Evolutionary conservation across 2,329 filamentous ascomycete genomes (phyloP).

Genomic region (Clarireedia monteithiana): DNA sequence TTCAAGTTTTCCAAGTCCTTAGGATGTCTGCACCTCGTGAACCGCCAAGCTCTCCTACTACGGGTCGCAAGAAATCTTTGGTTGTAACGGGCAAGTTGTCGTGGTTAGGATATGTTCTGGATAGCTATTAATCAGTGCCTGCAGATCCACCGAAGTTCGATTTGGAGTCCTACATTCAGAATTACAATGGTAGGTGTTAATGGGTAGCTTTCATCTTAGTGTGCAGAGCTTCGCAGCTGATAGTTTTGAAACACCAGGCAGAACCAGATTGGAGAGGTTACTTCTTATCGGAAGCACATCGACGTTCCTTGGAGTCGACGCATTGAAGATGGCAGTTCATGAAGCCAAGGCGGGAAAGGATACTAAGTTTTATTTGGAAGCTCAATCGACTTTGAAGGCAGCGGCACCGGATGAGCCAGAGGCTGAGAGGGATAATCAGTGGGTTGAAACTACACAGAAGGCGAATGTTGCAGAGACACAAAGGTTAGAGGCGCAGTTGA

Average conservation of each 20-base stretch:
- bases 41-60: constrained; percentile 8
- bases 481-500: constrained; percentile 76
- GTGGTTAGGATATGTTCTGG: neutral
- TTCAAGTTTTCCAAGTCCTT: neutral
- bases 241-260: constrained; percentile 44
- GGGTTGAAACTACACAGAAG: constrained; percentile 63
- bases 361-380: constrained; percentile 60
- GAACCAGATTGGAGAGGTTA: constrained; percentile 74
- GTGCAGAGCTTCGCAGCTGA: constrained; percentile 5
- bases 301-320: constrained; percentile 67
- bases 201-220: neutral
- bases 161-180: constrained; percentile 80
- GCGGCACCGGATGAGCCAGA: constrained; percentile 62
- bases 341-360: constrained; percentile 75
- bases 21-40: neutral
- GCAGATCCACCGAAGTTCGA: constrained; percentile 68
- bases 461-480: constrained; percentile 62
- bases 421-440: constrained; percentile 58
- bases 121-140: constrained; percentile 5
- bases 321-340: constrained; percentile 66
- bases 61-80: constrained; percentile 15
- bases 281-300: constrained; percentile 74
- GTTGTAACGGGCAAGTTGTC: constrained; percentile 15
- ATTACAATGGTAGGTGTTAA: constrained; percentile 64
- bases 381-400: constrained; percentile 55